phyloP scores from a whole-genome alignment of 2,329 filamentous ascomycete species.

The Sclerotinia trifoliorum region DNA sequence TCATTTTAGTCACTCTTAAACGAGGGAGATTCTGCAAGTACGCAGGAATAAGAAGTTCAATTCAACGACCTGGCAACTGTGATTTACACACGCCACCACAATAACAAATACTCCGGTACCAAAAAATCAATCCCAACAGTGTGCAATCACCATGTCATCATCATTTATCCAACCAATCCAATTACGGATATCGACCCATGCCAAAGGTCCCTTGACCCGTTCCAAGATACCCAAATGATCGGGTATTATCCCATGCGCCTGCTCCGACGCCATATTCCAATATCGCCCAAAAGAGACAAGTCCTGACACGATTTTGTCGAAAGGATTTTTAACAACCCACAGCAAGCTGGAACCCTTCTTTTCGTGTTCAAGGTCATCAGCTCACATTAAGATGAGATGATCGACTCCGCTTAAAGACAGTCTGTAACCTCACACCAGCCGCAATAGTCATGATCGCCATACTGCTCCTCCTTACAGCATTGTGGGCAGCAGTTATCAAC shows the following conservation, averaged over 20 bases:
- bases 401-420: constrained; percentile 28
- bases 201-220: neutral
- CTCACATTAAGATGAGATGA: neutral
- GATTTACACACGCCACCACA: neutral
- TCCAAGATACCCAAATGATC: constrained; percentile 9
- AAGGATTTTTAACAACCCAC: neutral
- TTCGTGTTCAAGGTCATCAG: neutral
- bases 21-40: neutral
- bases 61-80: neutral
- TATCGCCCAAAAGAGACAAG: constrained; percentile 7
- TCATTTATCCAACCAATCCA: neutral
- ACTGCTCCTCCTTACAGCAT: constrained; percentile 52
- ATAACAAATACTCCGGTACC: neutral
- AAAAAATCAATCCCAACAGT: neutral
- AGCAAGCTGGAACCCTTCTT: neutral
- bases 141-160: neutral
- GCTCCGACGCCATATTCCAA: constrained; percentile 9
- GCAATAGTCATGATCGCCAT: constrained; percentile 51
- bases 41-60: constrained; percentile 11
- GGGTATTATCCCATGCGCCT: constrained; percentile 1
- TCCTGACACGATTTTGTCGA: neutral
- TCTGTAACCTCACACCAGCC: constrained; percentile 45
- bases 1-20: neutral
- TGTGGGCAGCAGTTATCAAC: constrained; percentile 53
- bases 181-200: neutral